Conservation (phyloP, 257 asterid species). For the Ligustrum vulgare region DNA sequence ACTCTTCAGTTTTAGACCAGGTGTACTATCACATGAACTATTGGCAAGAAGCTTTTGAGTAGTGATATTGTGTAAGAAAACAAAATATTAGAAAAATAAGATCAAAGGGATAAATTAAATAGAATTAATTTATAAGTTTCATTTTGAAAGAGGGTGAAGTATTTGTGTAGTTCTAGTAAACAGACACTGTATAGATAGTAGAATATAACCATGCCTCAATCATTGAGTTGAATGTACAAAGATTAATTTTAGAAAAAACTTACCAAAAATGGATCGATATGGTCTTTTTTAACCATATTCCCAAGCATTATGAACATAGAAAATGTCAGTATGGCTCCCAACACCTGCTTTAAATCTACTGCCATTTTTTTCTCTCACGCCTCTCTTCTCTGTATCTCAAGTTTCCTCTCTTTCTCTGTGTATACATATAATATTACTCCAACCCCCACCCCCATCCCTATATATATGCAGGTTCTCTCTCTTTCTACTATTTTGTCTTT, state of each 20-base stretch:
- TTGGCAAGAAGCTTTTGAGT: neutral
- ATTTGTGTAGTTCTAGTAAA: neutral
- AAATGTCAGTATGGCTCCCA: constrained; percentile 59
- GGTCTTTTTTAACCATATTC: constrained; percentile 56
- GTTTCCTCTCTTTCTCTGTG: neutral
- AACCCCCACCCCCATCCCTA: neutral
- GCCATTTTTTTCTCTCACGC: constrained; percentile 25
- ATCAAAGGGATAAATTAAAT: neutral
- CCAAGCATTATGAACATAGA: constrained; percentile 64
- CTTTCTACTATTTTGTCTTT: neutral
- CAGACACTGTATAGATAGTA: neutral
- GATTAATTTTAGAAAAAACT: neutral
- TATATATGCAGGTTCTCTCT: constrained; percentile 6
- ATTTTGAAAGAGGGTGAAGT: neutral
- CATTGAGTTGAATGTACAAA: neutral
- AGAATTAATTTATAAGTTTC: neutral
- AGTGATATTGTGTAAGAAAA: neutral
- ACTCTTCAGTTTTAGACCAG: neutral
- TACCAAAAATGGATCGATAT: constrained; percentile 56
- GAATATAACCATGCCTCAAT: neutral
- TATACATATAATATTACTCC: neutral
- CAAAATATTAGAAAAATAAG: neutral
- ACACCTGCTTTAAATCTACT: constrained; percentile 50
- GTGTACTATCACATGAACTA: neutral
- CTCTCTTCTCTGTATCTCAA: neutral